Evolutionary conservation across 495 filamentous ascomycete species (phyloP).

Genomic region (Paragyromitra xinjiangensis): DNA sequence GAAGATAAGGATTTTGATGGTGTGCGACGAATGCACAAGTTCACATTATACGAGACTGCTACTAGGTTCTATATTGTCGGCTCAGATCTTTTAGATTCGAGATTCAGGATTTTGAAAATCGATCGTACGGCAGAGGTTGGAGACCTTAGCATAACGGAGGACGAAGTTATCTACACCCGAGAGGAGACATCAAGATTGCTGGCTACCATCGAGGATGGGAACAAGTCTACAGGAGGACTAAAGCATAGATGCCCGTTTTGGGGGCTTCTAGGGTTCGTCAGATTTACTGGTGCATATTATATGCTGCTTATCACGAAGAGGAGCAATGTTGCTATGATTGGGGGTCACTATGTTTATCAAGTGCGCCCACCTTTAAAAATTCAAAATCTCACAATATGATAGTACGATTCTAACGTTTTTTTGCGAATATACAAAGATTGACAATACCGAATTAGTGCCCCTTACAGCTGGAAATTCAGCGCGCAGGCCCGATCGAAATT

Average conservation of each 20-base stretch:
- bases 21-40: constrained; percentile 90
- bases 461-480: constrained; percentile 70
- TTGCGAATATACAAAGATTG: constrained; percentile 62
- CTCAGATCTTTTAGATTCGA: constrained; percentile 83
- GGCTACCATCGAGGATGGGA: constrained; percentile 94
- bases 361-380: constrained; percentile 29
- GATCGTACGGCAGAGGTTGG: constrained; percentile 85
- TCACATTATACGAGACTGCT: constrained; percentile 92
- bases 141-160: constrained; percentile 84
- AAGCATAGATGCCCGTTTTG: constrained; percentile 89
- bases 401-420: constrained; percentile 12
- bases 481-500: constrained; percentile 78
- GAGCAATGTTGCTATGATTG: constrained; percentile 93
- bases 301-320: constrained; percentile 97
- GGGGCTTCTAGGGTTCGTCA: constrained; percentile 93
- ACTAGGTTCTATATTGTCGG: constrained; percentile 94
- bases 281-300: constrained; percentile 95
- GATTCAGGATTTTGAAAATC: constrained; percentile 92
- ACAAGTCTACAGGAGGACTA: constrained; percentile 88
- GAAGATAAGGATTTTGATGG: constrained; percentile 64
- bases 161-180: constrained; percentile 92
- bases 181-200: constrained; percentile 91
- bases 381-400: not conserved
- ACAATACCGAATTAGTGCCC: constrained; percentile 92
- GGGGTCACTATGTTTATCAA: constrained; percentile 94